Evolutionary conservation across 2,329 filamentous ascomycete genomes (phyloP), one percentile per base, ranked within the genome.

Genomic region (Venturia effusa): DNA sequence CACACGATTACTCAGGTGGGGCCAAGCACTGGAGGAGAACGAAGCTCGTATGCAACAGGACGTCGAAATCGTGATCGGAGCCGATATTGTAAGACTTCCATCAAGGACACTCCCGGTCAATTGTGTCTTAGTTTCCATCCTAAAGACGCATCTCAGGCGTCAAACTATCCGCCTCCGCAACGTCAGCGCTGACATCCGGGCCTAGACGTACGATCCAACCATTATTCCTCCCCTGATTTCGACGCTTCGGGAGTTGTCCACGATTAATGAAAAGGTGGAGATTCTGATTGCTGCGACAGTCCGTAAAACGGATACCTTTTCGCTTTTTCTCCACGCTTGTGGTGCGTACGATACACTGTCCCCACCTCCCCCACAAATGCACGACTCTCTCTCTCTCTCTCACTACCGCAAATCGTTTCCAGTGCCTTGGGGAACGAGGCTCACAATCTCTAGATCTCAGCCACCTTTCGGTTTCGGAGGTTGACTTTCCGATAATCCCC

Each of bases 251-350:
- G 81, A 87, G 61, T 76, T 91, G 15, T 83, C 88, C 60, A 76
- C 77, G 1, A 70, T 85, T 63, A 83, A 84, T 66, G 81, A 84
- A 2, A 70, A 71, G 0, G 77, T 85, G 17, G 76, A 82, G 57
- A 82, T 89, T 41, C 76, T 91, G 57, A 86, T 92, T 65, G 82
- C 88, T 4, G 86, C 86, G 22, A 87, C 88, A 0, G 82, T 92
- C 67, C 80, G 90, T 66, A 92, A 92, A 68, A 78, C 81, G 65
- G 78, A 83, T 65, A 92, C 89, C 0, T 89, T 89, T 69, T 78
- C 83, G 66, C 77, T 77, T 6, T 92, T 92, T 71, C 70, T 84
- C 66, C 75, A 80, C 30, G 80, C 79, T 61, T 89, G 88, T 73
- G 74, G 79, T 75, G 74, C 74, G 71, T 43, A 62, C n/a, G n/a